Evolutionary conservation across 805 yeast species (phyloP), one percentile per base, ranked within the genome.

Genomic region (Sungouiozyma ichnusensis): DNA sequence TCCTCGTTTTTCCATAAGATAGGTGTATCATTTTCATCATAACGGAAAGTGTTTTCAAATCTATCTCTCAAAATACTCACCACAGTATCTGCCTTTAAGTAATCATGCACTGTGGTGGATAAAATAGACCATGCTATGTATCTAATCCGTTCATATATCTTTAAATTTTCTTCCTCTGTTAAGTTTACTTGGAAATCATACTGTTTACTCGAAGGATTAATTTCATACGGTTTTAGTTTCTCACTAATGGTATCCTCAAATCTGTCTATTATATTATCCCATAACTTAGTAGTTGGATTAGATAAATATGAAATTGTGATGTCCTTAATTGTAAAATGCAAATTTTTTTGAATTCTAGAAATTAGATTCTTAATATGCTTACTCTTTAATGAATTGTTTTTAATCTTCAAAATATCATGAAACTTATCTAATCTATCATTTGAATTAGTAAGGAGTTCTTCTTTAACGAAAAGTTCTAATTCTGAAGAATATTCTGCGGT

Each of bases 1-100:
- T 68, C 69, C 24, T 80, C 73, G 42, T 77, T 79, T 49, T 75
- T 77, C 84, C 94, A 90, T 27, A 88, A 68, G 33, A 77, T 72
- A 13, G 98, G 98, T 20, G 85, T 62, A 2, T 88, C 94, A 46
- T 79, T 73, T 31, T 73, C 79, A 58, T 87, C 96, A 58, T 83
- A 92, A 51, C 90, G 72, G 66, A 92, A 90, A 35, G 63, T 67
- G 44, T 79, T 85, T 52, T 90, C 97, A 64, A 92, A 90, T 44
- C 76, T 67, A 45, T 85, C 94, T 55, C 85, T 78, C 55, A 90
- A 62, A 19, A 85, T 70, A 41, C 70, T 66, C 2, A 81, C 67
- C 6, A 84, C 74, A 16, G 73, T 76, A 41, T 84, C 95, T 45
- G 76, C 81, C 20, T 76, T 72, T 38, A 84, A 62, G 49, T 74